Percentiles rank a stretch among this genome's conserved stretches.
Conservation (phyloP, 495 filamentous ascomycete genomes). For the Cetradonia linearis region DNA sequence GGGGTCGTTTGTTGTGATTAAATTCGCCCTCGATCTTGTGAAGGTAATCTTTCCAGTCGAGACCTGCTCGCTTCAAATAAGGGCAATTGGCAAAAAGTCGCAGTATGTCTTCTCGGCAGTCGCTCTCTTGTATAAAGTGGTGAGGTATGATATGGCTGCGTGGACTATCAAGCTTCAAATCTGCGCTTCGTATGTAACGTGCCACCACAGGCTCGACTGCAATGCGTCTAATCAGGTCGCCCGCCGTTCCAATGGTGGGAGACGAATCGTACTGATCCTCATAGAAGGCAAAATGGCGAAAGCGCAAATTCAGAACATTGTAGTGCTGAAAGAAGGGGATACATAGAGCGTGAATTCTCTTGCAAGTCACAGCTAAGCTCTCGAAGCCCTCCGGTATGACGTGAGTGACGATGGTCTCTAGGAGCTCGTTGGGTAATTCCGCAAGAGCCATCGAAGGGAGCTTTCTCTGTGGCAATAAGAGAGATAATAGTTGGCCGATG, state of each 20-base stretch:
- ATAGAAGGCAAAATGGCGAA: constrained; percentile 27
- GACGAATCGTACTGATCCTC: constrained; percentile 27
- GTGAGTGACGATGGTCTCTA: constrained; percentile 27
- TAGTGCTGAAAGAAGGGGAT: constrained; percentile 28
- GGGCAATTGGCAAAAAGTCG: constrained; percentile 28
- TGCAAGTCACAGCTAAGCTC: constrained; percentile 34
- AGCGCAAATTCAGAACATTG: constrained; percentile 30
- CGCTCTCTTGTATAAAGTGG: constrained; percentile 20
- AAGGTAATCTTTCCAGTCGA: constrained; percentile 34
- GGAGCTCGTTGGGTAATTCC: constrained; percentile 27
- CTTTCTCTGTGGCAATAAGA: background rate
- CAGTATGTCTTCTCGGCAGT: constrained; percentile 25
- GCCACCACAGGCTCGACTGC: constrained; percentile 31
- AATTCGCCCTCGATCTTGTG: constrained; percentile 27
- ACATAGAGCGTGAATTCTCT: constrained; percentile 26
- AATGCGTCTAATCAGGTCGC: constrained; percentile 28
- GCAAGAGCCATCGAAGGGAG: constrained; percentile 15
- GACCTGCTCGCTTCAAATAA: constrained; percentile 29
- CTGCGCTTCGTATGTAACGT: constrained; percentile 29
- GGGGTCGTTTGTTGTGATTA: constrained; percentile 9
- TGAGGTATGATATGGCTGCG: constrained; percentile 23
- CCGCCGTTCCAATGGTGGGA: constrained; percentile 22
- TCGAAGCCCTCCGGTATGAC: constrained; percentile 34
- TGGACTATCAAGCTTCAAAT: constrained; percentile 24
- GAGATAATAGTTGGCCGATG: too few species aligned